These are phyloP conservation scores for Naumovozyma castellii DNA, from an alignment of 805 yeast genomes.

Conservation along the genomic window DNA sequence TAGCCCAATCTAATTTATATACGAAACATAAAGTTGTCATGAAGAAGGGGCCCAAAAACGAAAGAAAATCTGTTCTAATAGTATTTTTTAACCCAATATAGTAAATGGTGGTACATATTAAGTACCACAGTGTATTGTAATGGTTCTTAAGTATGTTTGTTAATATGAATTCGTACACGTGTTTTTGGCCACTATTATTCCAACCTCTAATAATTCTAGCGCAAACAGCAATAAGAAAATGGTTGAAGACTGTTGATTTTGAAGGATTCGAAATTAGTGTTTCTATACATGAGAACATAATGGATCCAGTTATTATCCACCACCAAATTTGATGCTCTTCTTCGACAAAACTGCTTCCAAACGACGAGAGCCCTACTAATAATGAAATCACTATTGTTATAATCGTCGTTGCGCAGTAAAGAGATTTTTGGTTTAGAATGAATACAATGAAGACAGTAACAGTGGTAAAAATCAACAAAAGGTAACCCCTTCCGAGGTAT, in stretches of 20 bases:
- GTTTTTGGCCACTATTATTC: conserved; percentile 88
- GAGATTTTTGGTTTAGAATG: neutral
- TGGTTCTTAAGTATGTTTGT: conserved; percentile 34
- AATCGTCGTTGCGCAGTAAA: conserved; percentile 2
- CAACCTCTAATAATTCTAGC: conserved; percentile 65
- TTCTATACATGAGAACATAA: conserved; percentile 10
- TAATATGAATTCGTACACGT: conserved; percentile 41
- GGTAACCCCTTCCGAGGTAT: conserved; percentile 33
- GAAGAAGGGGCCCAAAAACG: conserved; percentile 40
- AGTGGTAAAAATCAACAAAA: conserved; percentile 14
- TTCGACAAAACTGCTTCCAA: conserved; percentile 86
- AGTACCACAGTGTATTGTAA: conserved; percentile 37
- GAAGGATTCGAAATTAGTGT: too few relatives aligned
- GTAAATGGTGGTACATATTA: conserved; percentile 35
- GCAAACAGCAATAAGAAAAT: conserved; percentile 22
- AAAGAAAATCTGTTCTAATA: conserved; percentile 20
- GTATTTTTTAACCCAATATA: conserved; percentile 17
- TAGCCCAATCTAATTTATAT: conserved; percentile 47
- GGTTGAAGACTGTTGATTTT: conserved; percentile 3
- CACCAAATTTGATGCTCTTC: conserved; percentile 98
- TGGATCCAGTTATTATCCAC: conserved; percentile 45
- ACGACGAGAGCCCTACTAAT: conserved; percentile 45
- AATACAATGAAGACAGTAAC: conserved; percentile 1
- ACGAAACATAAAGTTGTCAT: conserved; percentile 38
- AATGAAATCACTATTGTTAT: conserved; percentile 23